A percentile compares a stretch with the other conserved stretches of the same genome.
These are phyloP conservation scores for Cymodocea nodosa DNA, from an alignment of 116 monocot genomes.

Conservation along the genomic window DNA sequence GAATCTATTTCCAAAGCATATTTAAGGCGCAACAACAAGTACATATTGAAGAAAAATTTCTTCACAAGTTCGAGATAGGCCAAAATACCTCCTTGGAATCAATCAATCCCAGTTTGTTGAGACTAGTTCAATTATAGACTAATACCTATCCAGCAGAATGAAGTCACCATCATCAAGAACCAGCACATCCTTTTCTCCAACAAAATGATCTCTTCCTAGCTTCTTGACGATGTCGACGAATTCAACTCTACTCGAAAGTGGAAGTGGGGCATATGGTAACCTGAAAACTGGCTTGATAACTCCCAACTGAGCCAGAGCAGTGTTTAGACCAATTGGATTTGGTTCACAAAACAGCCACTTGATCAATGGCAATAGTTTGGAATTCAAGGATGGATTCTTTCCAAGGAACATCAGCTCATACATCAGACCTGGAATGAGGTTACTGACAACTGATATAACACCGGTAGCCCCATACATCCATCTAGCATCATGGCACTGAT, in stretches of 20 bases:
- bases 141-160: slow-evolving; percentile 28
- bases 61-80: not conserved
- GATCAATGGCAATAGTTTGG: slow-evolving; percentile 46
- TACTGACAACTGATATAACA: slow-evolving; percentile 72
- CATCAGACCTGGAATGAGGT: slow-evolving; percentile 70
- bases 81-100: not conserved
- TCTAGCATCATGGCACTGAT: slow-evolving; percentile 62
- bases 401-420: slow-evolving; percentile 50
- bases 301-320: slow-evolving; percentile 67
- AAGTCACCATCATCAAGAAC: slow-evolving; percentile 80
- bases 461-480: slow-evolving; percentile 56
- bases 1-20: no score
- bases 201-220: slow-evolving; percentile 58
- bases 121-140: not conserved
- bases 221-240: slow-evolving; percentile 60
- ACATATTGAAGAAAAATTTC: not conserved
- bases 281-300: slow-evolving; percentile 63
- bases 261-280: slow-evolving; percentile 69
- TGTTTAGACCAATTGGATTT: slow-evolving; percentile 74
- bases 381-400: slow-evolving; percentile 29
- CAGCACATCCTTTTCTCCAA: slow-evolving; percentile 48
- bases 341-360: slow-evolving; percentile 76
- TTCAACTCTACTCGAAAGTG: slow-evolving; percentile 39
- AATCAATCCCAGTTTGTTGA: not conserved
- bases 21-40: no score